Percentiles rank a stretch among this genome's conserved stretches.
Evolutionary conservation across 306 rosid species (phyloP).

Genomic region (peach (Prunus persica)): DNA sequence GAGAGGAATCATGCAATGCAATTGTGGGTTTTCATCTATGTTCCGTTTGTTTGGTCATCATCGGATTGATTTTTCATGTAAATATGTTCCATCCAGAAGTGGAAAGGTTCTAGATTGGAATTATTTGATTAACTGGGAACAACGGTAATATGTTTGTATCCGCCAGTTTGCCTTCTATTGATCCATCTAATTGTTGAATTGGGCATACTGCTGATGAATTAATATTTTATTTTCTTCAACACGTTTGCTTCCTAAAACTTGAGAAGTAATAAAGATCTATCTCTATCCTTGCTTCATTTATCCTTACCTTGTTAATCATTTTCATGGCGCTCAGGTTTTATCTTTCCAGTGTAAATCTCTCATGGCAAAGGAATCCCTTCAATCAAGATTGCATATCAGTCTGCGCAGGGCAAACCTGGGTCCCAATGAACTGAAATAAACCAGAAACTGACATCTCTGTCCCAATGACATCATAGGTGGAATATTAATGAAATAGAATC

Average conservation of each 20-base stretch:
- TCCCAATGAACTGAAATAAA: too few species aligned
- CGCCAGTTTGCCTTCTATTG: slow-evolving; percentile 34
- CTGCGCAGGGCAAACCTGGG: too few species aligned
- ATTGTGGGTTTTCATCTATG: slow-evolving; percentile 34
- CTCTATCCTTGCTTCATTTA: not conserved
- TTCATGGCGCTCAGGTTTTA: not conserved
- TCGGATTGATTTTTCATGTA: slow-evolving; percentile 44
- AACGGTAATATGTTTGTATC: slow-evolving; percentile 35
- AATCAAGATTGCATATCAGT: not conserved
- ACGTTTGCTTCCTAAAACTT: not conserved
- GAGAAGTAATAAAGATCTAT: not conserved
- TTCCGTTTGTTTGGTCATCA: slow-evolving; percentile 34
- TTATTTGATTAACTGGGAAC: slow-evolving; percentile 31
- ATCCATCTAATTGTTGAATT: slow-evolving; percentile 35
- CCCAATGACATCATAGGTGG: too few species aligned
- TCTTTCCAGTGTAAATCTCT: not conserved
- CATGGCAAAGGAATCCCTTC: not conserved
- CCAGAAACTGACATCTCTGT: too few species aligned
- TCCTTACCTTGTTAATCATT: too few species aligned
- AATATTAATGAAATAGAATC: too few species aligned
- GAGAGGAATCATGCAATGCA: slow-evolving; percentile 22
- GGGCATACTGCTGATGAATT: slow-evolving; percentile 25
- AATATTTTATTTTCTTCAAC: not conserved
- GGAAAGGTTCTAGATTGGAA: slow-evolving; percentile 48
- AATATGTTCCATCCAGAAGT: slow-evolving; percentile 49